A percentile compares a stretch with the other conserved stretches of the same genome.
phyloP scores from a whole-genome alignment of 1,139 yeast species.

The Saccharomycopsis hybrid region DNA sequence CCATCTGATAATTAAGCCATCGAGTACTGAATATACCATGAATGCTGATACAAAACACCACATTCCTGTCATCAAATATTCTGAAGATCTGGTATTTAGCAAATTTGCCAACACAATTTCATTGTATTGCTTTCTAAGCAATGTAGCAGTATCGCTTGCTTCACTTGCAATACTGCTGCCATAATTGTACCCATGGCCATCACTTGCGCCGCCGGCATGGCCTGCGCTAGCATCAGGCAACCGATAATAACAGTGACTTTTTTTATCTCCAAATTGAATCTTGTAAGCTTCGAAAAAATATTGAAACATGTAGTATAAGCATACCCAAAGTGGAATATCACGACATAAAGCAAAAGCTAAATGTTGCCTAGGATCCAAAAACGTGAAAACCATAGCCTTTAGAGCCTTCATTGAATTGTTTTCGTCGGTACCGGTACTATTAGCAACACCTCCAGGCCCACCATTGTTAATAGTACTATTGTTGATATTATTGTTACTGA shows the following conservation, averaged over 20 bases:
- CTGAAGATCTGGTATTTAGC: conserved; percentile 58
- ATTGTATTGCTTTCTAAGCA: conserved; percentile 22
- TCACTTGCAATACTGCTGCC: no score
- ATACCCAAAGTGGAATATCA: conserved; percentile 65
- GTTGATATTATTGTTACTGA: no score
- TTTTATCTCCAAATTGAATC: conserved; percentile 17
- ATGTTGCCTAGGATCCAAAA: conserved; percentile 71
- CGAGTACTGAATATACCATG: conserved; percentile 75
- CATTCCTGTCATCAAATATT: conserved; percentile 62
- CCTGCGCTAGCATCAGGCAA: no score
- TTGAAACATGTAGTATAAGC: conserved; percentile 29
- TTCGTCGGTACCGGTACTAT: no score
- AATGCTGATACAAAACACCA: conserved; percentile 88
- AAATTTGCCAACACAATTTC: conserved; percentile 29
- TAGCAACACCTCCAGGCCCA: no score
- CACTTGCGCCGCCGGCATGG: background rate
- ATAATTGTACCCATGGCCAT: background rate
- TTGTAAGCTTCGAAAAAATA: conserved; percentile 26
- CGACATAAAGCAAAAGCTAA: conserved; percentile 66
- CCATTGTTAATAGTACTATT: no score
- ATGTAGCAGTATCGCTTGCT: background rate
- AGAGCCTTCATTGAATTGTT: conserved; percentile 27
- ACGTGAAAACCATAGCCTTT: conserved; percentile 56
- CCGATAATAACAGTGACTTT: no score
- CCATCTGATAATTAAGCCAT: conserved; percentile 90